phyloP scores from a whole-genome alignment of 2,329 filamentous ascomycete genomes.

The Colletotrichum sp. region DNA sequence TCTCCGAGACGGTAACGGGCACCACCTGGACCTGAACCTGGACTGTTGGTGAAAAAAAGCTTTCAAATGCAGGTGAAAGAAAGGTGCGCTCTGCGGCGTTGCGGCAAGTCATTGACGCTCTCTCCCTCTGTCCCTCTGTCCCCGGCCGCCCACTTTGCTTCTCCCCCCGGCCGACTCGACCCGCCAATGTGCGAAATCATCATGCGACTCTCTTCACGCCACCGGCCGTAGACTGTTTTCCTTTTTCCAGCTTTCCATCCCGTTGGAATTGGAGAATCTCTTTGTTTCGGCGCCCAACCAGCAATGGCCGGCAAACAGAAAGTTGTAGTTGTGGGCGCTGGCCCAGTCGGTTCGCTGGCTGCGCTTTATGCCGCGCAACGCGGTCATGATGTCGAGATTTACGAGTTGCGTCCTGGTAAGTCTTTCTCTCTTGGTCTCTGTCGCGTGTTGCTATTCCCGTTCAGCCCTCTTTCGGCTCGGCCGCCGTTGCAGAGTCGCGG shows the following conservation, averaged over 20 bases:
- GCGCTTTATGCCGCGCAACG: constrained; percentile 90
- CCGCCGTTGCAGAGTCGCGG: not conserved
- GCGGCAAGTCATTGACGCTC: constrained; percentile 10
- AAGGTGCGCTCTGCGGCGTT: not conserved
- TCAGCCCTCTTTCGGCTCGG: not conserved
- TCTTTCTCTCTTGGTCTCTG: not conserved
- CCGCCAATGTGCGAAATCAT: constrained; percentile 3
- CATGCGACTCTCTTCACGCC: constrained; percentile 8
- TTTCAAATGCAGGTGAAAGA: not conserved
- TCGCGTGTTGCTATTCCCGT: not conserved
- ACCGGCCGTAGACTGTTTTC: not conserved
- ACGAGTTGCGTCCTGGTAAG: constrained; percentile 88
- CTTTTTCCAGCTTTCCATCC: not conserved
- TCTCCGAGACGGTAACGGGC: not conserved
- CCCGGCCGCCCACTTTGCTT: not conserved
- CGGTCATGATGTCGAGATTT: constrained; percentile 90
- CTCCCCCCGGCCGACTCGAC: not conserved
- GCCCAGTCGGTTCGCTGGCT: constrained; percentile 90
- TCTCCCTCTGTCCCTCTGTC: not conserved
- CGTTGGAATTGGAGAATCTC: not conserved
- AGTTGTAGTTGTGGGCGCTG: constrained; percentile 86
- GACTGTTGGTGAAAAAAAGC: not conserved
- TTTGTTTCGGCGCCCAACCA: not conserved
- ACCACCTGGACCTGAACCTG: not conserved
- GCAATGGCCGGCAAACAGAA: constrained; percentile 59